Percentiles rank a stretch among this genome's conserved stretches.
Evolutionary conservation across 257 asterid species (phyloP).

Genomic region (Scutellaria galericulata): DNA sequence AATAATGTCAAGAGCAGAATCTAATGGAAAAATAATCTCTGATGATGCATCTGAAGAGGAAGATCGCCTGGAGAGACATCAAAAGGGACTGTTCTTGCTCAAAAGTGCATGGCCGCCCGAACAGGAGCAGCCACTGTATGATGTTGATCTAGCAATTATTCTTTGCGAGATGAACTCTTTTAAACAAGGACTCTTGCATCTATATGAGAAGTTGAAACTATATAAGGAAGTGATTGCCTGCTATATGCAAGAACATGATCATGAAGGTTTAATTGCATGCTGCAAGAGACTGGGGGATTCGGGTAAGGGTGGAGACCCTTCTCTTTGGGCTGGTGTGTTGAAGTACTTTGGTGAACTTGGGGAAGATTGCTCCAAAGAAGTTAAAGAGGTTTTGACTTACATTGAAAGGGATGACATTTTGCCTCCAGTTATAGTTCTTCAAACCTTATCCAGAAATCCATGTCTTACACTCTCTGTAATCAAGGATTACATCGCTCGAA

Average conservation of each 20-base stretch:
- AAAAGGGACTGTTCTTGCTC: slow-evolving; percentile 74
- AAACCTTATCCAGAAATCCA: slow-evolving; percentile 83
- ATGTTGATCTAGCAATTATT: slow-evolving; percentile 89
- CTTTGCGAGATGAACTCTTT: slow-evolving; percentile 85
- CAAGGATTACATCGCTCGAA: slow-evolving; percentile 90
- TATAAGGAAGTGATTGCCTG: slow-evolving; percentile 97
- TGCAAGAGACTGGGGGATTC: slow-evolving; percentile 95
- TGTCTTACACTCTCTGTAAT: slow-evolving; percentile 90
- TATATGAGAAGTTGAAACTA: slow-evolving; percentile 91
- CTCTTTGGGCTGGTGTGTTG: slow-evolving; percentile 92
- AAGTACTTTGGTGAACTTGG: slow-evolving; percentile 98
- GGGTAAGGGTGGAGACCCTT: slow-evolving; percentile 85
- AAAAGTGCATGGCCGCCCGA: slow-evolving; percentile 94
- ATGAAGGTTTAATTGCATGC: slow-evolving; percentile 92
- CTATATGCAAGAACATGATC: slow-evolving; percentile 94
- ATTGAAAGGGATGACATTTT: slow-evolving; percentile 91
- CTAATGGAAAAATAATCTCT: slow-evolving; percentile 46
- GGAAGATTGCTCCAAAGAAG: slow-evolving; percentile 96
- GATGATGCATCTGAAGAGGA: slow-evolving; percentile 56
- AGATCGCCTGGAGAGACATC: slow-evolving; percentile 64
- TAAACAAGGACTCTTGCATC: slow-evolving; percentile 77
- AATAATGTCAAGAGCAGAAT: slow-evolving; percentile 43
- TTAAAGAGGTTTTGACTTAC: slow-evolving; percentile 79
- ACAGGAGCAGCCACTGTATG: slow-evolving; percentile 86
- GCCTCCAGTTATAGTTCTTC: slow-evolving; percentile 95